phyloP scores from a whole-genome alignment of 495 filamentous ascomycete genomes.

The Xylaria intraflava region DNA sequence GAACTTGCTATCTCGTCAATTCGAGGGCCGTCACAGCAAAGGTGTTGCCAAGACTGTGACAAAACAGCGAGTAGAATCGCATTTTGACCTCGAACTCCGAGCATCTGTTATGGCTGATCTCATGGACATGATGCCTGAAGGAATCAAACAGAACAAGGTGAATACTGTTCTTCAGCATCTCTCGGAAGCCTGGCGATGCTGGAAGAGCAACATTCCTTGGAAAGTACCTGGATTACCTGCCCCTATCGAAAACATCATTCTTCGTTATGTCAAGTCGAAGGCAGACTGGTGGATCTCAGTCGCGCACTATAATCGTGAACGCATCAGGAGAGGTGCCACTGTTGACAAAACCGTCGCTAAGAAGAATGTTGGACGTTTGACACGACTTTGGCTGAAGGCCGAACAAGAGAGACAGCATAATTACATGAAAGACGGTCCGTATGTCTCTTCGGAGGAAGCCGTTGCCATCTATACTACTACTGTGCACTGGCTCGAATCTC shows the following conservation, averaged over 20 bases:
- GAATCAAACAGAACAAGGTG: conserved; percentile 99
- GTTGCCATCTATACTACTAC: conserved; percentile 98
- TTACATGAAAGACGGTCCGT: conserved; percentile 98
- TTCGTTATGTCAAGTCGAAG: conserved; percentile 97
- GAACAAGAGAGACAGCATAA: conserved; percentile 99
- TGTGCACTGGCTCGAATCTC: conserved; percentile 97
- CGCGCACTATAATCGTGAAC: conserved; percentile 95
- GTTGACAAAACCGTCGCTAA: conserved; percentile 99
- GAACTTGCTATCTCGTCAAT: conserved; percentile 93
- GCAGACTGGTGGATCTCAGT: conserved; percentile 99
- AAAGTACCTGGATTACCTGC: conserved; percentile 95
- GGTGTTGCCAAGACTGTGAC: conserved; percentile 99
- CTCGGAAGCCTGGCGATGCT: conserved; percentile 97
- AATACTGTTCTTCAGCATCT: conserved; percentile 97
- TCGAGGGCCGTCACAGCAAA: conserved; percentile 98
- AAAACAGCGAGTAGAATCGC: conserved; percentile 97
- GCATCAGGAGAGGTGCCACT: conserved; percentile 90
- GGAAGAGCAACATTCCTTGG: conserved; percentile 99
- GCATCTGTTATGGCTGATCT: conserved; percentile 98
- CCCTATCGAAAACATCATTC: conserved; percentile 96
- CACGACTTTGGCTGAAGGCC: conserved; percentile 93
- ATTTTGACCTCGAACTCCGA: conserved; percentile 96
- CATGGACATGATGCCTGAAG: conserved; percentile 99
- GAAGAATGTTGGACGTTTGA: conserved; percentile 96
- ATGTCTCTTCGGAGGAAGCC: conserved; percentile 96